Evolutionary conservation across 176 grass and related monocot genomes (phyloP).

Genomic region (Melocanna baccifera): DNA sequence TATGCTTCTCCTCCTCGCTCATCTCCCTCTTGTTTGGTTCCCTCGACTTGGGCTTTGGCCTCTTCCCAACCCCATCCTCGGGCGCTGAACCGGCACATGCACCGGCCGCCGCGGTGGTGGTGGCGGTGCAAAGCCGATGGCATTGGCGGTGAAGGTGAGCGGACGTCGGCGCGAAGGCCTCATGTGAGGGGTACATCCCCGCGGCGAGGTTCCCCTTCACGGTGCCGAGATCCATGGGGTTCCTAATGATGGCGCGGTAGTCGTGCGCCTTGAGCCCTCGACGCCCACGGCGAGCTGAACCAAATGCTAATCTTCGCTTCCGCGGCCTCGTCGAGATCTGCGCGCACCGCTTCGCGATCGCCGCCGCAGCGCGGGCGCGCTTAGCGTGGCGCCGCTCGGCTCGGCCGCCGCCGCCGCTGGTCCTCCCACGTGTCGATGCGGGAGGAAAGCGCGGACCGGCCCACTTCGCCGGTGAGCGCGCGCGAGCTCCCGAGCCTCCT

Average conservation of each 20-base stretch:
- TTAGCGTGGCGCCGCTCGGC: neutral
- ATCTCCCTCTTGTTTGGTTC: too few relatives aligned
- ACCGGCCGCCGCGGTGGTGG: too few relatives aligned
- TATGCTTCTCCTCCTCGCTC: too few relatives aligned
- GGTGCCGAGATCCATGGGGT: slow-evolving; percentile 94
- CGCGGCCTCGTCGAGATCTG: slow-evolving; percentile 59
- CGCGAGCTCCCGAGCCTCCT: slow-evolving; percentile 54
- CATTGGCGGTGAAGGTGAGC: slow-evolving; percentile 83
- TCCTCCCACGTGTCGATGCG: too few relatives aligned
- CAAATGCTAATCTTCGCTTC: slow-evolving; percentile 65
- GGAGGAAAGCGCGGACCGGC: slow-evolving; percentile 55
- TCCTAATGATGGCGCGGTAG: slow-evolving; percentile 69
- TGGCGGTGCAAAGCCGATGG: too few relatives aligned
- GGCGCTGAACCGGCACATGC: too few relatives aligned
- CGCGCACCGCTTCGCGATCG: slow-evolving; percentile 62
- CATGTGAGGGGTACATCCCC: slow-evolving; percentile 54
- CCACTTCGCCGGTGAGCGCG: slow-evolving; percentile 61
- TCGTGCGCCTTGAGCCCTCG: slow-evolving; percentile 65
- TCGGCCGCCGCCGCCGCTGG: neutral
- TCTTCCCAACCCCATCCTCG: too few relatives aligned
- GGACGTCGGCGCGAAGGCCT: slow-evolving; percentile 63
- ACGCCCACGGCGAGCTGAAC: slow-evolving; percentile 84
- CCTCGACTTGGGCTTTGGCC: too few relatives aligned
- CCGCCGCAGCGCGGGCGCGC: slow-evolving; percentile 19
- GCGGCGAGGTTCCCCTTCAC: too few relatives aligned